phyloP scores from a whole-genome alignment of 2,329 filamentous ascomycete species.

The Tolypocladium cylindrosporum region DNA sequence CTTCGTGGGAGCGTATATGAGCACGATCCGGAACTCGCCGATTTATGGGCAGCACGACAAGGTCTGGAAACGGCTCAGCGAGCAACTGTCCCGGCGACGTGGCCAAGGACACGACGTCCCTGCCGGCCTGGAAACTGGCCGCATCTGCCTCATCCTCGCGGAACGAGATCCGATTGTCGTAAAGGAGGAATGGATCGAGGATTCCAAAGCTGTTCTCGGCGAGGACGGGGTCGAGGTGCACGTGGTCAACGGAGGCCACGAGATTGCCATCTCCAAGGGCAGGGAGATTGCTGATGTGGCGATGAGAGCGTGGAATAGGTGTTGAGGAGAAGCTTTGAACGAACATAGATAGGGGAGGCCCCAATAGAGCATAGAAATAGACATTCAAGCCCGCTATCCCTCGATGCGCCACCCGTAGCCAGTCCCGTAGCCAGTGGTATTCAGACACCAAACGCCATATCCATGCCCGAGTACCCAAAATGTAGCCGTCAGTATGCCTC shows the following conservation, averaged over 20 bases:
- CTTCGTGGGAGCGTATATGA: conserved; percentile 62
- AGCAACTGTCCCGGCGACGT: conserved; percentile 32
- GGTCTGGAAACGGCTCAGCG: conserved; percentile 49
- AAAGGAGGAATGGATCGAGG: conserved; percentile 52
- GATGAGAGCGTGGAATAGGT: conserved; percentile 21
- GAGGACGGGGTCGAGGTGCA: conserved; percentile 44
- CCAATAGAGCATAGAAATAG: not conserved
- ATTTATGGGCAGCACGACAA: conserved; percentile 49
- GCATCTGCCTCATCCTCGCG: conserved; percentile 57
- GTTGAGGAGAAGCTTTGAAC: not conserved
- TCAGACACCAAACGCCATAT: not conserved
- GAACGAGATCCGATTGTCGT: conserved; percentile 56
- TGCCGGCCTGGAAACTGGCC: conserved; percentile 29
- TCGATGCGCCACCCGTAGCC: not conserved
- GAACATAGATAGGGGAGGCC: not conserved
- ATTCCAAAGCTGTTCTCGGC: conserved; percentile 48
- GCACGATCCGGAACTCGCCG: conserved; percentile 59
- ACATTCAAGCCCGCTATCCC: not conserved
- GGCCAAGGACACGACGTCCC: conserved; percentile 15
- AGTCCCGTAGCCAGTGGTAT: not conserved
- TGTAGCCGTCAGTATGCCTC: not conserved
- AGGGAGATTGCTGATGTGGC: conserved; percentile 41
- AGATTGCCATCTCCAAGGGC: conserved; percentile 55
- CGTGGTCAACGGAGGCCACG: conserved; percentile 55
- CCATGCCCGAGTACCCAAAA: not conserved